Percentiles rank a stretch among this genome's conserved stretches.
Conservation (phyloP, 2,329 filamentous ascomycete genomes). For the Neonectria magnoliae region DNA sequence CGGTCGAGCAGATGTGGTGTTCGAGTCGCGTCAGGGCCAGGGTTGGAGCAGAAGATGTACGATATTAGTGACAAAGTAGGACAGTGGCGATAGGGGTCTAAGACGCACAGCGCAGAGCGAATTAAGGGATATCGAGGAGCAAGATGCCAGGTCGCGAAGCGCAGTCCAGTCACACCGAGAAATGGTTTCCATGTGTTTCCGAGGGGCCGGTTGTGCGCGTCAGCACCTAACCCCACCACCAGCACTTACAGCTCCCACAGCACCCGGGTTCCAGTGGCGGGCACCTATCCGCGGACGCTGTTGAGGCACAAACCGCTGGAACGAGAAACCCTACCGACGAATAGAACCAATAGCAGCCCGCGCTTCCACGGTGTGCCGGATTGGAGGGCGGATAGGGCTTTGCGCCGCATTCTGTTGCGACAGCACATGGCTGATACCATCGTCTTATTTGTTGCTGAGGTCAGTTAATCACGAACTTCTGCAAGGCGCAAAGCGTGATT, state of each 20-base stretch:
- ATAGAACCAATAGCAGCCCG: constrained; percentile 43
- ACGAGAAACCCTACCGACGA: background rate
- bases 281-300: constrained; percentile 1
- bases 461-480: constrained; percentile 4
- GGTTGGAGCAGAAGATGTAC: background rate
- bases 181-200: constrained; percentile 23
- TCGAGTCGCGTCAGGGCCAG: constrained; percentile 5
- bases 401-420: constrained; percentile 12
- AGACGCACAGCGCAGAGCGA: constrained; percentile 14
- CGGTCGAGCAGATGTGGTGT: constrained; percentile 18
- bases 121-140: constrained; percentile 23
- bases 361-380: constrained; percentile 41
- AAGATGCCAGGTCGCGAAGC: constrained; percentile 12
- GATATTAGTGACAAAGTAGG: background rate
- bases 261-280: background rate
- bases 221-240: constrained; percentile 32
- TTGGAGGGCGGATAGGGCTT: constrained; percentile 34
- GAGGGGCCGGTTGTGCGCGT: constrained; percentile 37
- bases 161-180: constrained; percentile 3
- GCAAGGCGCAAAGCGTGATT: background rate
- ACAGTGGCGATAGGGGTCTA: background rate
- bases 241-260: constrained; percentile 7
- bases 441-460: constrained; percentile 30
- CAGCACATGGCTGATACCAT: constrained; percentile 34
- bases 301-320: background rate